Evolutionary conservation across 2,329 filamentous ascomycete species (phyloP).

Genomic region (Fusarium lyarnte): DNA sequence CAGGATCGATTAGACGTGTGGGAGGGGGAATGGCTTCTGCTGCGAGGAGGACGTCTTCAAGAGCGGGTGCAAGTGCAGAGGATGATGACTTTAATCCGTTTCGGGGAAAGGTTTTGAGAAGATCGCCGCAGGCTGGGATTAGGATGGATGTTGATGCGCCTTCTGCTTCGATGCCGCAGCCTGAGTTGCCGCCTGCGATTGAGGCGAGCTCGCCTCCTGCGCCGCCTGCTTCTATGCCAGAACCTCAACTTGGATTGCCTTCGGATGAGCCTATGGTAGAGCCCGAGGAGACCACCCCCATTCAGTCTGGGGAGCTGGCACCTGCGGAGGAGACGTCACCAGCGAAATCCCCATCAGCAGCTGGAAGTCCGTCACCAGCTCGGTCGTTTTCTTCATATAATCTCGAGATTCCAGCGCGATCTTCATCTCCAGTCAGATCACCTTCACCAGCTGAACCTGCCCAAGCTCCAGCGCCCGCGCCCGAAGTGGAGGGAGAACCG

Average conservation of each 20-base stretch:
- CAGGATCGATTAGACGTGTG: conserved; percentile 24
- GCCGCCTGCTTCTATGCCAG: conserved; percentile 27
- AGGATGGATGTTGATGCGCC: conserved; percentile 7
- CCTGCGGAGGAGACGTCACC: not conserved
- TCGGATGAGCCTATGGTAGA: not conserved
- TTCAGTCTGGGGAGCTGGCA: not conserved
- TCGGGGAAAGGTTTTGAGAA: conserved; percentile 41
- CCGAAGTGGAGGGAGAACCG: not conserved
- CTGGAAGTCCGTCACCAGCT: conserved; percentile 4
- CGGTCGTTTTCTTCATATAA: conserved; percentile 12
- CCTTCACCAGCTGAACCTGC: not conserved
- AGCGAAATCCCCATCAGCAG: not conserved
- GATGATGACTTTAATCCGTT: conserved; percentile 44
- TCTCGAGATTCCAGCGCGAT: not conserved
- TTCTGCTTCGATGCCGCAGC: conserved; percentile 31
- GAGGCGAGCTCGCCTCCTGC: conserved; percentile 3
- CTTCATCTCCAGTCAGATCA: not conserved
- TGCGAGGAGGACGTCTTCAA: conserved; percentile 54
- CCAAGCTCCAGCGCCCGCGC: not conserved
- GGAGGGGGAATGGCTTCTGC: conserved; percentile 48
- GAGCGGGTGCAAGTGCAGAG: conserved; percentile 57
- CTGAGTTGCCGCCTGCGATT: conserved; percentile 3
- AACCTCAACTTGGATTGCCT: not conserved
- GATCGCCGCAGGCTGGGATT: conserved; percentile 46
- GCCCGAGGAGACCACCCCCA: not conserved